Conservation (phyloP, 768 basidiomycete species). For the Panellus pusillus region DNA sequence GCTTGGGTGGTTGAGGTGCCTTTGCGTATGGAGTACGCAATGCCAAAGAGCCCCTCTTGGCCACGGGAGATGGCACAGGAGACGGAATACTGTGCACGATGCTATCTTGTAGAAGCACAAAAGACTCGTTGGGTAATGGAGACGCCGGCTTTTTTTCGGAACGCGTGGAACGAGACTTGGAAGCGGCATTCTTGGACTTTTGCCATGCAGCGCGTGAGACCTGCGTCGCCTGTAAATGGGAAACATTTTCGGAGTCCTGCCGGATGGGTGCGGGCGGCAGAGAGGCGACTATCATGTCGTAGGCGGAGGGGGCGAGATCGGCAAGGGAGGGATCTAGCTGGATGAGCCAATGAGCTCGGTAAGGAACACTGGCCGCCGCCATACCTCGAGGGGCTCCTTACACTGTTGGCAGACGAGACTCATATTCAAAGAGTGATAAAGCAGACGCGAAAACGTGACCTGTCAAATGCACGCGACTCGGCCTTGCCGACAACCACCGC, state of each 20-base stretch:
- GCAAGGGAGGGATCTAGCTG: constrained; percentile 90
- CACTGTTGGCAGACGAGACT: constrained; percentile 80
- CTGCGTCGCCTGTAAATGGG: constrained; percentile 44
- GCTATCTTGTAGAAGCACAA: constrained; percentile 87
- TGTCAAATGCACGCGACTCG: neutral
- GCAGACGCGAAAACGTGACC: constrained; percentile 9
- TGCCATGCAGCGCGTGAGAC: constrained; percentile 61
- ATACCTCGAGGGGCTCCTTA: constrained; percentile 85
- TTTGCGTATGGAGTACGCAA: constrained; percentile 31
- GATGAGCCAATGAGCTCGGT: constrained; percentile 10
- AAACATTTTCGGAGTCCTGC: constrained; percentile 37
- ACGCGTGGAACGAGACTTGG: constrained; percentile 47
- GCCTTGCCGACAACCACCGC: too few species aligned
- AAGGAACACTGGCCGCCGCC: neutral
- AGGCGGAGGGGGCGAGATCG: constrained; percentile 81
- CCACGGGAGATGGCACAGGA: constrained; percentile 39
- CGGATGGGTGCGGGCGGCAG: constrained; percentile 55
- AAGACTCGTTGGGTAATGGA: constrained; percentile 79
- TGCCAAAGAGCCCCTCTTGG: constrained; percentile 48
- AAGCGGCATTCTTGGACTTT: constrained; percentile 43
- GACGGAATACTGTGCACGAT: constrained; percentile 70
- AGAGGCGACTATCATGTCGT: constrained; percentile 78
- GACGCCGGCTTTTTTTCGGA: constrained; percentile 60
- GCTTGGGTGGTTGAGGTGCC: constrained; percentile 28
- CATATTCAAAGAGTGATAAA: constrained; percentile 31